Base-by-base conservation (phyloP, 1,284 basidiomycete species). In the Kalmanozyma brasiliensis region DNA sequence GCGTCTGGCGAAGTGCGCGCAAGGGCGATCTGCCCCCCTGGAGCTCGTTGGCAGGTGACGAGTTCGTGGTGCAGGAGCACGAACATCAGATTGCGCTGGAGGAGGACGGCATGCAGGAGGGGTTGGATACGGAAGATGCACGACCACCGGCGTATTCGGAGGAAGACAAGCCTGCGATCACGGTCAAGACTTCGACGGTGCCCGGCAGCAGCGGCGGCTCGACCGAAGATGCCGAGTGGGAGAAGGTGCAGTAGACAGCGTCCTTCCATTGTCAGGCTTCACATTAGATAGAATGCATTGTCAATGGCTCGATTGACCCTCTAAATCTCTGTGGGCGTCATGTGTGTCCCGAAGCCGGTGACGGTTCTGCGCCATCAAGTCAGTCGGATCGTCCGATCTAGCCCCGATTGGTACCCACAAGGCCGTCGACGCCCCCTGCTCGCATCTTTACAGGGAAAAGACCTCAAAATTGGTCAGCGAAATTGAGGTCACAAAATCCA, bases 1-100 rank as follows among this genome's bases (percentile, higher is more conserved):
- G 71, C 41, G 73, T 77, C 4, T 75, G 76, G 73, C 49, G 55
- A 30, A 60, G 69, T 47, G 72, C 73, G n/a, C 41, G 58, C 8
- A 58, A 67, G 30, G 76, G 65, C 7, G 55, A 61, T 14, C 45
- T 76, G 35, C 68, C 76, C 26, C 76, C 74, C 11, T 77, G 72
- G 72, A 61, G 60, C 57, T 58, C 56, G 30, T 42, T 67, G 36
- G 49, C 62, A 13, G 66, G 53, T 11, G 62, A 70, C 46, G 60
- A 60, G n/a, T 55, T 57, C 40, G 60, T 60, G 7, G 38, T 63
- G n/a, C 48, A 47, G 10, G 63, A 62, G 49, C 58, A 58, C 19
- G 24, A 29, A 29, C 30, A 36, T 10, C 49, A 57, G 46, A 13
- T 41, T 8, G 56, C 49, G 8, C 47, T 49, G 5, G 57, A 60